Percentiles rank a stretch among this genome's conserved stretches.
Evolutionary conservation across 2,329 filamentous ascomycete genomes (phyloP).

Genomic region (Fusarium udum): DNA sequence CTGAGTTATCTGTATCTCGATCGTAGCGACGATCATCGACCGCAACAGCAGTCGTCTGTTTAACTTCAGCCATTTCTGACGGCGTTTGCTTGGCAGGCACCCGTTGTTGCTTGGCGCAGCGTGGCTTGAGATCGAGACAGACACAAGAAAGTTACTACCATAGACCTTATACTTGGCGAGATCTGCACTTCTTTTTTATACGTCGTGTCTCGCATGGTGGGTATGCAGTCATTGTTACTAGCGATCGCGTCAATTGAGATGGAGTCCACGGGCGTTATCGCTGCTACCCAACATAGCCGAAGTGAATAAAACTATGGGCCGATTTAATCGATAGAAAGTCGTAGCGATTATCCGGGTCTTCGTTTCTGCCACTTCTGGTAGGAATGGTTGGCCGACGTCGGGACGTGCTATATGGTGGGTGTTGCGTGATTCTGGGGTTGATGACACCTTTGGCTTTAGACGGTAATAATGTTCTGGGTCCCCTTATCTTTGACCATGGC

Average conservation of each 20-base stretch:
- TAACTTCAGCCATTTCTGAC: constrained; percentile 3
- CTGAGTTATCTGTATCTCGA: neutral
- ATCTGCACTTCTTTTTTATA: neutral
- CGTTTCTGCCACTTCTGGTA: neutral
- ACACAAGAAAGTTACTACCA: neutral
- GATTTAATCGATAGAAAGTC: neutral
- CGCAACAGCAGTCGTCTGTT: neutral
- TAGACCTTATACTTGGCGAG: neutral
- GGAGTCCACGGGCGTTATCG: neutral
- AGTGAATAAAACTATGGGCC: neutral
- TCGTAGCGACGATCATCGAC: neutral
- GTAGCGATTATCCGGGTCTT: neutral
- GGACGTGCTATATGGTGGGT: neutral
- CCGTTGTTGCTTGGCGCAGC: neutral
- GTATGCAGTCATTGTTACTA: constrained; percentile 31
- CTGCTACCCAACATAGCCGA: neutral
- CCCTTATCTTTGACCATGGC: neutral
- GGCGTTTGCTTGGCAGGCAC: neutral
- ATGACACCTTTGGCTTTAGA: constrained; percentile 6
- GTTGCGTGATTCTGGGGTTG: constrained; percentile 17
- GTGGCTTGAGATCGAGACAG: neutral
- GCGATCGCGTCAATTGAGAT: constrained; percentile 31
- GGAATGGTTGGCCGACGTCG: neutral
- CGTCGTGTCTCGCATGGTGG: neutral
- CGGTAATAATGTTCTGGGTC: neutral